Evolutionary conservation across 108 stramenopile species (phyloP), one percentile per base, ranked within the genome.

Genomic region (Stephanodiscus minutulus): DNA sequence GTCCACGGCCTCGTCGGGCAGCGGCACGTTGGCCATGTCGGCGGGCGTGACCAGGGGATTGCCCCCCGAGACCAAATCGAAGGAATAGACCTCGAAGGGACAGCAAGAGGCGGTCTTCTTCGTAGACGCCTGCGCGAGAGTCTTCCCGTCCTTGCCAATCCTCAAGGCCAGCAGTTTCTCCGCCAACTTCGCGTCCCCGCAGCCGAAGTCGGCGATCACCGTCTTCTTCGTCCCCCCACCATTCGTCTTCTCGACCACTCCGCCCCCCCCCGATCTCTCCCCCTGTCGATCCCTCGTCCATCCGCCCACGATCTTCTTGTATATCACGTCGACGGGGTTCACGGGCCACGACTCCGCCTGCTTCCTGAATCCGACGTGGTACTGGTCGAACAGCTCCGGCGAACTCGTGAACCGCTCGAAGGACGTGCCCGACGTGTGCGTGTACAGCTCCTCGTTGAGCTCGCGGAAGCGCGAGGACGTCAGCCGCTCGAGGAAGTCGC

Each of bases 401-500:
- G 96, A 74, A 12, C 73, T 21, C 22, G 77, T 77, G 72, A 99
- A 98, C 49, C 85, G 76, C 44, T 80, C 73, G 61, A 93, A 92
- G 15, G 96, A 87, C 18, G 77, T 70, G 3, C 67, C 49, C 21
- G 97, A 96, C 27, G 91, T 69, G 5, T 77, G 89, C 1, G 98
- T 98, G 74, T 99, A 99, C 18, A 99, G 74, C 60, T 94, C 90
- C 79, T 99, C 99, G 64, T 99, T 99, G 46, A 99, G 85, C 70
- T 88, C 89, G 37, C 99, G 93, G 76, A 99, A 99, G 33, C 96
- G 85, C n/a, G 95, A 96, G 4, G 98, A 96, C 36, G 92, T 75
- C 33, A 99, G 84, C 0, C 90, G 88, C 9, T 86, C 88, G 25
- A 88, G 79, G 67, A 91, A 95, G 12, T 76, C 49, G 74, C 81